Evolutionary conservation across 2,329 filamentous ascomycete genomes (phyloP), one percentile per base, ranked within the genome.

Genomic region (Penicillium crustosum): DNA sequence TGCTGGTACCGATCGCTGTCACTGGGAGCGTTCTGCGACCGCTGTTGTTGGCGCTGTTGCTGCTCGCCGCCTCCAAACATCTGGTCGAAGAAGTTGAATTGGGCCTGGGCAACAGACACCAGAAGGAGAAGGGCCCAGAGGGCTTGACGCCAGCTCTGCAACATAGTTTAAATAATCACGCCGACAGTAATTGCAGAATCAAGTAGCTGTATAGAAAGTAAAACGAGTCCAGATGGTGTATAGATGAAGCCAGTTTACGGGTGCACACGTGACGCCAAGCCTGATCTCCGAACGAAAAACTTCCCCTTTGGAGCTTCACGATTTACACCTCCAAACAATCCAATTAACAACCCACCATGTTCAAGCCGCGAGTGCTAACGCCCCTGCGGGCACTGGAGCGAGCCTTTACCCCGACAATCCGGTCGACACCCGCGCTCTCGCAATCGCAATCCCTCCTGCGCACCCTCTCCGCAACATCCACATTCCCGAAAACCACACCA

Each of bases 41-140:
- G 83, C 45, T 82, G 80, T 43, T 83, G 81, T 42, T 82, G 79
- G 23, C 79, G 74, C 48, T 83, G 76, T 64, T 86, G 83, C 57
- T 84, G 80, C 61, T 78, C 77, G 59, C 82, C 81, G 65, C 85
- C 85, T 67, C 86, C 83, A 75, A 99, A 97, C 91, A 97, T 96
- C 69, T 97, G 91, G 74, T 97, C 93, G 78, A 97, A 99, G 84
- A 99, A 96, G 72, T 91, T 89, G 75, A 97, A 97, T 77, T 97
- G 93, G 12, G 91, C 91, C 57, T 83, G 79, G 4, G 82, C 86
- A 17, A 79, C 68, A 33, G 85, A 76, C 61, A 84, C 77, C 58
- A 90, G 71, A 29, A 91, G 74, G 49, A 89, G 78, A 17, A 91
- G 72, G 56, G 71, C 69, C 61, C 72, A 72, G 4, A 78, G 63